phyloP scores from a whole-genome alignment of 1,139 yeast species.

The Yamadazyma diospyri region DNA sequence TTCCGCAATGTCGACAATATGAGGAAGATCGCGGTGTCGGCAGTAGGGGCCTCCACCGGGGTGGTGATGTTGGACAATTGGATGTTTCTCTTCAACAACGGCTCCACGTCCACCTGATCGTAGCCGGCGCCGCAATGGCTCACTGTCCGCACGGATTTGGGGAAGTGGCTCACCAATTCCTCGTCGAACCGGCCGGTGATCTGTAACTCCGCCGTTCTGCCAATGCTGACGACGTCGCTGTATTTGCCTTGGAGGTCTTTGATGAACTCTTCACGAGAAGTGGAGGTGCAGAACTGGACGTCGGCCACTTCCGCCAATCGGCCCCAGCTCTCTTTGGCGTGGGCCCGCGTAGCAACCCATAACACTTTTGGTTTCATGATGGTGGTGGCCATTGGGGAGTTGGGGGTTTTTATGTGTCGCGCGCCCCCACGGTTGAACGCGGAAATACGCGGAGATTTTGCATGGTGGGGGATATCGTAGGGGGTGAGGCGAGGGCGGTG shows the following conservation, averaged over 20 bases:
- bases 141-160: slow-evolving; percentile 58
- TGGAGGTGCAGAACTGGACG: slow-evolving; percentile 45
- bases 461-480: too few relatives aligned
- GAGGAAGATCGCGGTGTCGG: slow-evolving; percentile 71
- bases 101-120: slow-evolving; percentile 68
- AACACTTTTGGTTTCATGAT: slow-evolving; percentile 47
- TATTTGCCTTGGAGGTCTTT: slow-evolving; percentile 48
- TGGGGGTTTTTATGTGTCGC: too few relatives aligned
- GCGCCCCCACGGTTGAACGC: too few relatives aligned
- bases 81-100: slow-evolving; percentile 47
- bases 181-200: slow-evolving; percentile 75
- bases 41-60: slow-evolving; percentile 76
- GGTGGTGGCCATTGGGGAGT: background rate
- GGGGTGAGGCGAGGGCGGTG: too few relatives aligned
- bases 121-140: slow-evolving; percentile 93
- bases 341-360: slow-evolving; percentile 52
- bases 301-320: slow-evolving; percentile 44
- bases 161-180: slow-evolving; percentile 60
- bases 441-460: too few relatives aligned
- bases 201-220: slow-evolving; percentile 46
- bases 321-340: slow-evolving; percentile 58
- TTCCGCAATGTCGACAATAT: slow-evolving; percentile 67
- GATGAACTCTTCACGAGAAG: slow-evolving; percentile 48
- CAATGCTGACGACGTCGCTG: slow-evolving; percentile 43
- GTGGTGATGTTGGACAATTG: slow-evolving; percentile 72